A percentile compares a stretch with the other conserved stretches of the same genome.
Evolutionary conservation across 2,329 filamentous ascomycete species (phyloP).

Genomic region (Lecanicillium sp.): DNA sequence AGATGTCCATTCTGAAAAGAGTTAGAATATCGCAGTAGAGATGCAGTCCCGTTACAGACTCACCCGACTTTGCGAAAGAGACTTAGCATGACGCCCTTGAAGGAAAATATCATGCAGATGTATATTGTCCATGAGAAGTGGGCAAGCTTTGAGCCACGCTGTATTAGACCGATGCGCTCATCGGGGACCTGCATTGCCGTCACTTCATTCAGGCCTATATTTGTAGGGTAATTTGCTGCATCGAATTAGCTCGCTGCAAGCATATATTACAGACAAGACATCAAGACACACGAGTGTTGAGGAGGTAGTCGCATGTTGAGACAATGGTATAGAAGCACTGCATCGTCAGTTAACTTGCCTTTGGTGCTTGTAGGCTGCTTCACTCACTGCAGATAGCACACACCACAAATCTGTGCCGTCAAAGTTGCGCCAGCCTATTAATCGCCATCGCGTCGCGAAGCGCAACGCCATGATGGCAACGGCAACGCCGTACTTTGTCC

Average conservation of each 20-base stretch:
- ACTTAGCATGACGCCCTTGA: slow-evolving; percentile 6
- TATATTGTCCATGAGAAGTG: slow-evolving; percentile 8
- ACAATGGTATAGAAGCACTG: background rate
- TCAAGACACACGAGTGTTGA: slow-evolving; percentile 3
- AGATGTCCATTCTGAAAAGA: background rate
- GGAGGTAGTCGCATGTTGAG: background rate
- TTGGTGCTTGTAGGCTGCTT: no score
- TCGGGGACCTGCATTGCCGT: slow-evolving; percentile 4
- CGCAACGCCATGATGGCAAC: slow-evolving; percentile 1
- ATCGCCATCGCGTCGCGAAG: background rate
- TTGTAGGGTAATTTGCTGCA: slow-evolving; percentile 3
- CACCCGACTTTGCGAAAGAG: slow-evolving; percentile 2
- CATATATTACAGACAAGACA: background rate
- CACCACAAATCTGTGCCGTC: slow-evolving; percentile 4
- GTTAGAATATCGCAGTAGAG: background rate
- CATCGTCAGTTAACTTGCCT: no score
- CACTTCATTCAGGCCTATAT: slow-evolving; percentile 2
- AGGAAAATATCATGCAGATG: slow-evolving; percentile 7
- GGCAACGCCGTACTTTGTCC: slow-evolving; percentile 1
- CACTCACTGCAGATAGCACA: background rate
- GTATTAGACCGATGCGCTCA: background rate
- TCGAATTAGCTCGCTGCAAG: background rate
- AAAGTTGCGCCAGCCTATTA: slow-evolving; percentile 4
- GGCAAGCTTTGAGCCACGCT: slow-evolving; percentile 1
- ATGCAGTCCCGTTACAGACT: background rate